These are phyloP conservation scores for Populus pruinosa DNA, from an alignment of 345 rosid genomes.

Conservation along the genomic window DNA sequence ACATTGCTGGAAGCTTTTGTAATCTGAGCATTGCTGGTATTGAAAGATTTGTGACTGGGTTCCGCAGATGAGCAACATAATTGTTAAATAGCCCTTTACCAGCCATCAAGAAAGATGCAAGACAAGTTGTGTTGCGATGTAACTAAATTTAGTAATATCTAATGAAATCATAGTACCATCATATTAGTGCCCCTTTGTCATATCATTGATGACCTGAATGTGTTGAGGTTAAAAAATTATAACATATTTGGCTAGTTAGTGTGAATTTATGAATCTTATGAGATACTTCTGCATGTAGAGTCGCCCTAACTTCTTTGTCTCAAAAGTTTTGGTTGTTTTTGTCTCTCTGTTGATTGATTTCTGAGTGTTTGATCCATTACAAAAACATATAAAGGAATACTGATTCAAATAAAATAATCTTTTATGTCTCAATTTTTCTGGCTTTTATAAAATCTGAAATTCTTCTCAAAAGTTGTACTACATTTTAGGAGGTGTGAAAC, in stretches of 20 bases:
- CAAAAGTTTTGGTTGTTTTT: background rate
- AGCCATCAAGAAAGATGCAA: background rate
- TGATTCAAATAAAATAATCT: background rate
- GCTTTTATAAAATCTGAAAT: background rate
- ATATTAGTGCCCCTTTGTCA: background rate
- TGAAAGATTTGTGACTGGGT: conserved; percentile 61
- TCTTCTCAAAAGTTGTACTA: background rate
- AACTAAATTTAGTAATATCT: background rate
- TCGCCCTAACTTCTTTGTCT: too few relatives aligned
- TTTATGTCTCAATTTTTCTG: background rate
- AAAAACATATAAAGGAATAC: background rate
- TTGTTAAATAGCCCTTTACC: background rate
- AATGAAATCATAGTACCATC: background rate
- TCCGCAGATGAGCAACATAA: conserved; percentile 30
- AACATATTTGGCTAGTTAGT: background rate
- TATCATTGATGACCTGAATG: background rate
- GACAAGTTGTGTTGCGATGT: background rate
- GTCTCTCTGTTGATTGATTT: background rate
- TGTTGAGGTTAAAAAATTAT: background rate
- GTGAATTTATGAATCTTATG: background rate
- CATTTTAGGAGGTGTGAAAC: background rate
- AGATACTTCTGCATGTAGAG: background rate
- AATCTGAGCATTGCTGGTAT: conserved; percentile 54
- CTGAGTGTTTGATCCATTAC: background rate
- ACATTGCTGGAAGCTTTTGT: conserved; percentile 40